Conservation (phyloP, 257 asterid genomes). For the Solanum chmielewskii region DNA sequence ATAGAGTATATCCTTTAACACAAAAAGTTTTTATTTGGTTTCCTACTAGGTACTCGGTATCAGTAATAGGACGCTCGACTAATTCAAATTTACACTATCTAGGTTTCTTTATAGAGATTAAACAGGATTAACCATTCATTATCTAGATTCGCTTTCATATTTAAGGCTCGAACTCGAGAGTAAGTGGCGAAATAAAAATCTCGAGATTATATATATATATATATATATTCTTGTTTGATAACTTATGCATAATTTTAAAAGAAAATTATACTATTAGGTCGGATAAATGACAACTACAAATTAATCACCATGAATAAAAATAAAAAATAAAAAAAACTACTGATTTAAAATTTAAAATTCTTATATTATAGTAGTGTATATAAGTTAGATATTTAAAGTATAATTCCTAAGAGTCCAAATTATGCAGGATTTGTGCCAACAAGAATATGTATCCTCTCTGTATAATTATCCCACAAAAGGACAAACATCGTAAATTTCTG, state of each 20-base stretch:
- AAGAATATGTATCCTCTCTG: too few species aligned
- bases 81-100: background rate
- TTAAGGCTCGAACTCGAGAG: background rate
- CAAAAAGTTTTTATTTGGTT: background rate
- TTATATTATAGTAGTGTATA: too few species aligned
- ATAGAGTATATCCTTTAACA: too few species aligned
- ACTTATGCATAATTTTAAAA: background rate
- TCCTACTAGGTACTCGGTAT: background rate
- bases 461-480: too few species aligned
- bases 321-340: background rate
- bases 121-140: background rate
- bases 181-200: too few species aligned
- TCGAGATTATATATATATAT: too few species aligned
- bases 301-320: background rate
- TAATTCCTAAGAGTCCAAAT: too few species aligned
- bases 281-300: background rate
- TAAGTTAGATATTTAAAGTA: too few species aligned
- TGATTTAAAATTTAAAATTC: too few species aligned
- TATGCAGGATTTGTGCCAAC: too few species aligned
- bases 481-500: too few species aligned
- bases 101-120: background rate
- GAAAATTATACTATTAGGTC: background rate
- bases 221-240: background rate
- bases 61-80: background rate
- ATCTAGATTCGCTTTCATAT: background rate